phyloP scores from a whole-genome alignment of 441 rosid species.

The Erysimum cheiri region DNA sequence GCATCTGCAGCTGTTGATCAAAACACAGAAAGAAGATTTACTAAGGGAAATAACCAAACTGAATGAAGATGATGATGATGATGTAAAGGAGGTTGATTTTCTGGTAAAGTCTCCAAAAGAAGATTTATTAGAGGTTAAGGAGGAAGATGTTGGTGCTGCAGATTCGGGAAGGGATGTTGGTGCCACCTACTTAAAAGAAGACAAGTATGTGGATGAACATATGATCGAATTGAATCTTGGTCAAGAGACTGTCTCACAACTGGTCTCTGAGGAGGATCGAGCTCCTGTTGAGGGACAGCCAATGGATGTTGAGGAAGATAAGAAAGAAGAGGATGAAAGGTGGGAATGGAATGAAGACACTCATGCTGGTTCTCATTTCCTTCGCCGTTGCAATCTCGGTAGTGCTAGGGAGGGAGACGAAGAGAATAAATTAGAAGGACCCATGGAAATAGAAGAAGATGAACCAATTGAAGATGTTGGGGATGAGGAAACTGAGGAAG shows the following conservation, averaged over 20 bases:
- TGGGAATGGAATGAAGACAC: constrained; percentile 44
- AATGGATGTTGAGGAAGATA: constrained; percentile 38
- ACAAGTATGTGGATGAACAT: constrained; percentile 37
- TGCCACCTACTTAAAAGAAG: constrained; percentile 38
- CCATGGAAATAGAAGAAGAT: constrained; percentile 43
- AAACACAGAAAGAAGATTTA: constrained; percentile 37
- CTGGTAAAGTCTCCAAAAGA: constrained; percentile 50
- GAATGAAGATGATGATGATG: constrained; percentile 39
- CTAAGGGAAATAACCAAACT: background rate
- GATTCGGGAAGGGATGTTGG: constrained; percentile 39
- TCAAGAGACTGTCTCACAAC: constrained; percentile 39
- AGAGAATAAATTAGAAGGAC: constrained; percentile 34
- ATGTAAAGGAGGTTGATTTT: constrained; percentile 55
- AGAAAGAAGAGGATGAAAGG: constrained; percentile 37
- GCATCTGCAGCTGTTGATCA: constrained; percentile 67
- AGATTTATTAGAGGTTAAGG: constrained; percentile 56
- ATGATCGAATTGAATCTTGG: constrained; percentile 43
- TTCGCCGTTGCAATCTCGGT: constrained; percentile 51
- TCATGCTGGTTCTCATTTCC: constrained; percentile 42
- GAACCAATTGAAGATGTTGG: constrained; percentile 38
- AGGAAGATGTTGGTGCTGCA: constrained; percentile 39
- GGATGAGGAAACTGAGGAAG: constrained; percentile 46
- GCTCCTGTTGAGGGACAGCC: constrained; percentile 34
- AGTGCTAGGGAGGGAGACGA: constrained; percentile 37
- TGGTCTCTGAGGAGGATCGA: constrained; percentile 37